phyloP scores from a whole-genome alignment of 768 basidiomycete species.

The Amanita fuliginea region DNA sequence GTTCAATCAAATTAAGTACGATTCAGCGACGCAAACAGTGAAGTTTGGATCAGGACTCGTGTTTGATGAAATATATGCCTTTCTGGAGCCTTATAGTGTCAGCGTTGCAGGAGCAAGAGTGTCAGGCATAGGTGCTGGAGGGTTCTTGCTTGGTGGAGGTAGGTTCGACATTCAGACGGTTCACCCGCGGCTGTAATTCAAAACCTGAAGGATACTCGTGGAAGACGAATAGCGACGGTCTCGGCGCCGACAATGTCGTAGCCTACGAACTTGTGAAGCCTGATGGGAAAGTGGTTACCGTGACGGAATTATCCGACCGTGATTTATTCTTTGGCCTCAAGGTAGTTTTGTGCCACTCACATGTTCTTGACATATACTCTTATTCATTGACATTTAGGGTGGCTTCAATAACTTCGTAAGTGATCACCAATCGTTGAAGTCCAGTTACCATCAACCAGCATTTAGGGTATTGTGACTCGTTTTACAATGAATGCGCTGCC shows the following conservation, averaged over 20 bases:
- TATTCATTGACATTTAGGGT: constrained; percentile 25
- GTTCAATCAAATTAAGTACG: constrained; percentile 25
- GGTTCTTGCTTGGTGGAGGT: constrained; percentile 38
- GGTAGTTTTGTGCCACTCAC: constrained; percentile 10
- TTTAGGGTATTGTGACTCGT: constrained; percentile 47
- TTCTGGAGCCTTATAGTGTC: constrained; percentile 25
- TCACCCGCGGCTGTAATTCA: constrained; percentile 20
- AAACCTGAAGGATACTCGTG: constrained; percentile 43
- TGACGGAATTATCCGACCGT: constrained; percentile 22
- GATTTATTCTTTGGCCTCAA: constrained; percentile 32
- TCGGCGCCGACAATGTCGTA: constrained; percentile 32
- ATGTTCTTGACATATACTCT: neutral
- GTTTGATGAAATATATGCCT: constrained; percentile 42
- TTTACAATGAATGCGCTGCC: constrained; percentile 45
- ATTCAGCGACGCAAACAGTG: constrained; percentile 18
- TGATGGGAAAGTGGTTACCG: constrained; percentile 30
- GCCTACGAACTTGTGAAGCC: constrained; percentile 50
- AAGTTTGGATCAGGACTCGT: constrained; percentile 23
- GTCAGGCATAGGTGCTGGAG: constrained; percentile 35
- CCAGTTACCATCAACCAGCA: neutral
- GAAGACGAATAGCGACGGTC: constrained; percentile 12
- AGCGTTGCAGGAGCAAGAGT: constrained; percentile 42
- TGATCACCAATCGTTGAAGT: neutral
- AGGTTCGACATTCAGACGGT: constrained; percentile 21
- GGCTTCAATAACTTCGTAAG: constrained; percentile 49